These are phyloP conservation scores for Protomyces pachydermus DNA, from an alignment of 1,139 yeast genomes.

Conservation along the genomic window DNA sequence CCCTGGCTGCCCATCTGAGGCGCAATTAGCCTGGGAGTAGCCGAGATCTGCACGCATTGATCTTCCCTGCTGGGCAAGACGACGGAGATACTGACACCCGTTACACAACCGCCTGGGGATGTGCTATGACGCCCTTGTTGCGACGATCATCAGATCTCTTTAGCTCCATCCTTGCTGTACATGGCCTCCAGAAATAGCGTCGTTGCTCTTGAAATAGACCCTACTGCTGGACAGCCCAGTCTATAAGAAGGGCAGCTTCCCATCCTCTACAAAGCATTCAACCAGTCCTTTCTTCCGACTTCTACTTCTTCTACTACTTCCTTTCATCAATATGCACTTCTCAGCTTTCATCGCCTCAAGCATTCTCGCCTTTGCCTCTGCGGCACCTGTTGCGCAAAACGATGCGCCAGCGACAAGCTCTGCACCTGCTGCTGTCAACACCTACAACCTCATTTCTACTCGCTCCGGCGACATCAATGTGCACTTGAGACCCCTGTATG, in stretches of 20 bases:
- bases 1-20: too few species aligned
- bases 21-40: too few species aligned
- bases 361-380: neutral
- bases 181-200: neutral
- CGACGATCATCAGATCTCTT: neutral
- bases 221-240: neutral
- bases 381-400: neutral
- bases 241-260: neutral
- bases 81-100: too few species aligned
- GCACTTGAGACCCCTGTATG: conserved; percentile 7
- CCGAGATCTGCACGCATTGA: too few species aligned
- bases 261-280: neutral
- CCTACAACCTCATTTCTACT: conserved; percentile 10
- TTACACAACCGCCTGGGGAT: too few species aligned
- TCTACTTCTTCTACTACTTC: neutral
- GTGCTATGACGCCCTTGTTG: neutral
- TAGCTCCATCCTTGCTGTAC: neutral
- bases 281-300: neutral
- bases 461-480: conserved; percentile 3
- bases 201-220: too few species aligned
- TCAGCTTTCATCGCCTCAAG: neutral
- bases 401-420: neutral
- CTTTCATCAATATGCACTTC: neutral
- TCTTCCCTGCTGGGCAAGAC: too few species aligned
- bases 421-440: neutral